phyloP scores from a whole-genome alignment of 2,329 filamentous ascomycete species.

The Paramyrothecium sp. region DNA sequence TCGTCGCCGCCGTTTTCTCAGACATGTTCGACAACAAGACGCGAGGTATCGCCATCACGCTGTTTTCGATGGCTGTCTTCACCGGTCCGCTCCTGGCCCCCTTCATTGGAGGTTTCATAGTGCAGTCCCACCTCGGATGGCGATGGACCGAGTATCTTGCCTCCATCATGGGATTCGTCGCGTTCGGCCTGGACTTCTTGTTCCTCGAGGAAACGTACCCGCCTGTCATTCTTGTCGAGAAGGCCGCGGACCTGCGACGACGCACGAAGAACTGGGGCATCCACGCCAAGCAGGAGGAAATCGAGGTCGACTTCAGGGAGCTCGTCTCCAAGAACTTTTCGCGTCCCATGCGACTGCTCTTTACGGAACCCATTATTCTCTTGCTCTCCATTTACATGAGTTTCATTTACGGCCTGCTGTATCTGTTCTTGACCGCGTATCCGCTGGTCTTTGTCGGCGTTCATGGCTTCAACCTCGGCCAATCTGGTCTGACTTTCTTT shows the following conservation, averaged over 20 bases:
- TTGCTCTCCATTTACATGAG: constrained; percentile 70
- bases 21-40: constrained; percentile 69
- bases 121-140: constrained; percentile 63
- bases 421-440: constrained; percentile 84
- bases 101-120: constrained; percentile 68
- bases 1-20: constrained; percentile 69
- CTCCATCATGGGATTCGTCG: constrained; percentile 61
- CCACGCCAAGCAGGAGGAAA: constrained; percentile 70
- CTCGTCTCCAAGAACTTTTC: constrained; percentile 65
- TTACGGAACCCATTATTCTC: constrained; percentile 68
- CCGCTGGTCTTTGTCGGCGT: constrained; percentile 75
- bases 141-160: constrained; percentile 69
- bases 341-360: constrained; percentile 64
- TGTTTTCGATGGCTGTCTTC: constrained; percentile 54
- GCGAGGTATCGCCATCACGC: constrained; percentile 47
- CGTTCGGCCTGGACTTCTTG: constrained; percentile 58
- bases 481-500: constrained; percentile 78
- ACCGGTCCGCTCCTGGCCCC: constrained; percentile 66
- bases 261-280: constrained; percentile 69
- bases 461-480: constrained; percentile 67
- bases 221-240: constrained; percentile 60
- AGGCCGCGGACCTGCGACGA: constrained; percentile 60
- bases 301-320: constrained; percentile 64
- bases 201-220: constrained; percentile 71
- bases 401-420: constrained; percentile 76